Evolutionary conservation across 2,329 filamentous ascomycete genomes (phyloP).

Genomic region (Cladosporium sp.): DNA sequence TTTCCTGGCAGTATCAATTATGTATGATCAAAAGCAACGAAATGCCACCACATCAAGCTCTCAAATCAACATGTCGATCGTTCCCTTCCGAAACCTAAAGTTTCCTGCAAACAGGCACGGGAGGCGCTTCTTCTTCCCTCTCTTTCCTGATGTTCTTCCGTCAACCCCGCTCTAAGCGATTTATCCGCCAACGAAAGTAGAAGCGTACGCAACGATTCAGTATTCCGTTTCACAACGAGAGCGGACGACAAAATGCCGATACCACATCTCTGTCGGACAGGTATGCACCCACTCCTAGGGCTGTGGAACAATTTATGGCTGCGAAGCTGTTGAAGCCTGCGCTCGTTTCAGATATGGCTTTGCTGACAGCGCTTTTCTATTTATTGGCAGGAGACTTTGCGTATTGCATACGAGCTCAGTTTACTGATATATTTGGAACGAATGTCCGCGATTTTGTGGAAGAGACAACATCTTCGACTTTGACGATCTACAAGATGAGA

Average conservation of each 20-base stretch:
- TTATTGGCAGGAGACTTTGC: not conserved
- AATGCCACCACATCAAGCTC: not conserved
- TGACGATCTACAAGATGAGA: not conserved
- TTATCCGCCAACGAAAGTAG: constrained; percentile 1
- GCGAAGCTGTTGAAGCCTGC: not conserved
- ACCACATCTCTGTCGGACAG: not conserved
- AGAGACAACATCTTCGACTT: not conserved
- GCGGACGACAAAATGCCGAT: constrained; percentile 2
- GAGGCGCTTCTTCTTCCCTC: not conserved
- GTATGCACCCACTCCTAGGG: not conserved
- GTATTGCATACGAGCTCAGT: not conserved
- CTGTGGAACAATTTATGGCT: not conserved
- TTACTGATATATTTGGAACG: not conserved
- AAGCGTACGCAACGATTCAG: not conserved
- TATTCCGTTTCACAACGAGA: constrained; percentile 1
- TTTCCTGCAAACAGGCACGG: not conserved
- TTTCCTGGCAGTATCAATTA: not conserved
- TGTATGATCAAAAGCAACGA: not conserved
- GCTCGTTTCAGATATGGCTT: not conserved
- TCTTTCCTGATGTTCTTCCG: not conserved
- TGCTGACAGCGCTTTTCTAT: not conserved
- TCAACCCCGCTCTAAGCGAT: not conserved
- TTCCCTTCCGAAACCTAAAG: not conserved
- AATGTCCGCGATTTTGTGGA: not conserved
- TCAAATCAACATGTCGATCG: not conserved